A percentile compares a stretch with the other conserved stretches of the same genome.
Conservation (phyloP, 2,329 filamentous ascomycete species). For the Cryphonectria japonica region DNA sequence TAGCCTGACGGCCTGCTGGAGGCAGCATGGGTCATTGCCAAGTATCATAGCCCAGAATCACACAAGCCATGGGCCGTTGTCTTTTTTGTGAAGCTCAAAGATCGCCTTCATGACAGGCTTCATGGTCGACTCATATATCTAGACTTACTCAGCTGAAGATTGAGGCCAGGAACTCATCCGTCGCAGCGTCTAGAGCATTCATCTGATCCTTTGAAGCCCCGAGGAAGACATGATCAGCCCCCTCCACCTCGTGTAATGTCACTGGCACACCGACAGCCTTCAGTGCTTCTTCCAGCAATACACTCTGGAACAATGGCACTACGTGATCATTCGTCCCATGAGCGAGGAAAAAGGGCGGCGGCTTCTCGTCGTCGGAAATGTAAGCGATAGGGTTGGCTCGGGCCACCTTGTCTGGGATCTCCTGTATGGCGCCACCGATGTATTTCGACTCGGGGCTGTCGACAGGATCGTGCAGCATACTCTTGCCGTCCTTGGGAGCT, state of each 20-base stretch:
- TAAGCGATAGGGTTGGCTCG: conserved; percentile 26
- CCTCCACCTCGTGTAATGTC: conserved; percentile 12
- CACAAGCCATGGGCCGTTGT: too few species aligned
- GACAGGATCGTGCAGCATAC: conserved; percentile 17
- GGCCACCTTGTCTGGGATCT: conserved; percentile 21
- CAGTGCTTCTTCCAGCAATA: conserved; percentile 24
- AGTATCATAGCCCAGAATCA: neutral
- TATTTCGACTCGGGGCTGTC: conserved; percentile 26
- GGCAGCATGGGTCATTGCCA: too few species aligned
- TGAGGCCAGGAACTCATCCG: conserved; percentile 25
- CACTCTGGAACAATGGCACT: conserved; percentile 22
- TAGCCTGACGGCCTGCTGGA: too few species aligned
- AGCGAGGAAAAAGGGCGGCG: conserved; percentile 26
- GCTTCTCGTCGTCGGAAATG: conserved; percentile 15
- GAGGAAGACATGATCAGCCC: conserved; percentile 23
- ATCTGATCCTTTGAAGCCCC: conserved; percentile 24
- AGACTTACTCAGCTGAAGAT: neutral
- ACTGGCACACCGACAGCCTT: conserved; percentile 10
- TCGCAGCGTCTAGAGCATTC: conserved; percentile 20
- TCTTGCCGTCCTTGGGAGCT: conserved; percentile 12
- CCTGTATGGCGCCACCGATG: conserved; percentile 22
- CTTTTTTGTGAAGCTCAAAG: too few species aligned
- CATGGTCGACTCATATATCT: neutral
- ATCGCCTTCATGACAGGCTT: neutral
- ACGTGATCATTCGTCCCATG: conserved; percentile 24